Evolutionary conservation across 2,329 filamentous ascomycete genomes (phyloP).

Genomic region (Aureobasidium sp.): DNA sequence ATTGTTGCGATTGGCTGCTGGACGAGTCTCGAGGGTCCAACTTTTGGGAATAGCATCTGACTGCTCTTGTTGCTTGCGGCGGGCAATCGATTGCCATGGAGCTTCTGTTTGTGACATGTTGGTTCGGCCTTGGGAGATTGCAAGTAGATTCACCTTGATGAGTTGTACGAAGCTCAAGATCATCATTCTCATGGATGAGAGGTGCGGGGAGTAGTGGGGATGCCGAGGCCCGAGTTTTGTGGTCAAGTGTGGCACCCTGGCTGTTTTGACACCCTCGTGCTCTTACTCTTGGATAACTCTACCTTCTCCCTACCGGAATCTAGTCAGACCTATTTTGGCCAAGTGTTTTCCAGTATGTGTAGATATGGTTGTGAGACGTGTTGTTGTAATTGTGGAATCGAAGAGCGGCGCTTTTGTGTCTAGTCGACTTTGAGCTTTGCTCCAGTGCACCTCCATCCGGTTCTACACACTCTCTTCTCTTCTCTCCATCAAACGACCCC

Average conservation of each 20-base stretch:
- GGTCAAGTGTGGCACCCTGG: not conserved
- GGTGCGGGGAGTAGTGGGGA: not conserved
- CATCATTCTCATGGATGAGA: not conserved
- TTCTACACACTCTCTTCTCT: no score
- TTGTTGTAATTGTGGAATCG: no score
- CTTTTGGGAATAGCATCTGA: constrained; percentile 32
- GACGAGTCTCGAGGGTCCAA: constrained; percentile 33
- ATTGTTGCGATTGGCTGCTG: constrained; percentile 22
- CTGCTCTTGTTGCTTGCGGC: constrained; percentile 36
- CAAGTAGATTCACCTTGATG: no score
- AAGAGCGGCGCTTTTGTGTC: no score
- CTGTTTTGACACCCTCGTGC: not conserved
- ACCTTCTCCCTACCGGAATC: no score
- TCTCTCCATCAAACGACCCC: no score
- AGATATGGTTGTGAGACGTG: no score
- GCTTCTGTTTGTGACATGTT: constrained; percentile 21
- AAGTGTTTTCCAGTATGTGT: no score
- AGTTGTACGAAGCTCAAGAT: not conserved
- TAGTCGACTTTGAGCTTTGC: no score
- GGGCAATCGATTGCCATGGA: constrained; percentile 33
- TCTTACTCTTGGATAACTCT: no score
- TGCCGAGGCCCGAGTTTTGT: not conserved
- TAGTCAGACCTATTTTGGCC: no score
- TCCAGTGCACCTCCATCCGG: no score
- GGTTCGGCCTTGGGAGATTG: not conserved